Base-by-base conservation (phyloP, 179 eudicot species). In the Carnegiea gigantea region DNA sequence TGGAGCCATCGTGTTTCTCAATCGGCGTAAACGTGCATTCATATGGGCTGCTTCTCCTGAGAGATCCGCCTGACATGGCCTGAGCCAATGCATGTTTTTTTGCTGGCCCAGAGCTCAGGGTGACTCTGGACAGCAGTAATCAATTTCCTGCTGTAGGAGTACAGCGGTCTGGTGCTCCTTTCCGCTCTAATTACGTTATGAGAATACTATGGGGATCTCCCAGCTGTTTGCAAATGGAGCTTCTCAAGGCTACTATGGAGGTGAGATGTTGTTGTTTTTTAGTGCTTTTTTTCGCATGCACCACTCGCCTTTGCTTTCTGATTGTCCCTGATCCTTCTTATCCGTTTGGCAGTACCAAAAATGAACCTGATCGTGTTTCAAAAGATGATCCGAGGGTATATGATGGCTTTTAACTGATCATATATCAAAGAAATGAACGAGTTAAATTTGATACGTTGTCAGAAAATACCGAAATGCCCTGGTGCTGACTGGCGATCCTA, bases 11-110 rank as follows among this genome's bases (percentile, higher is more conserved):
- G 99, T 80, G 93, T 95, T 82, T 90, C 99, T 48, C 99, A 95
- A 83, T 91, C 99, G 44, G 44, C 89, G 98, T 70, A 93, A 93
- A 76, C 92, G 99, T 75, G 99, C 99, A 68, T 95, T 95, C 78
- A 95, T 95, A 79, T 95, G 98, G 99, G 99, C 98, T 70, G 95
- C 98, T 6, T 85, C 98, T 79, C 98, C 99, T 21, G 89, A 95
- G 93, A 92, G 85, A 88, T 62, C 76, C 89, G 59, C 99, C 99
- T 14, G 97, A 93, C 38, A n/a, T 95, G 98, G 99, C 99, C 99
- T 54, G 99, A 95, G 87, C 99, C 99, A 33, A 89, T 95, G 97
- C 94, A 93, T 88, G 99, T 95, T 65, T 95, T 65, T 95, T 95
- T 90, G 96, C 97, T 59, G 93, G 92, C 54, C 88, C 94, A 40